These are phyloP conservation scores for Ascochyta rabiei DNA, from an alignment of 2,329 filamentous ascomycete species.

Conservation along the genomic window DNA sequence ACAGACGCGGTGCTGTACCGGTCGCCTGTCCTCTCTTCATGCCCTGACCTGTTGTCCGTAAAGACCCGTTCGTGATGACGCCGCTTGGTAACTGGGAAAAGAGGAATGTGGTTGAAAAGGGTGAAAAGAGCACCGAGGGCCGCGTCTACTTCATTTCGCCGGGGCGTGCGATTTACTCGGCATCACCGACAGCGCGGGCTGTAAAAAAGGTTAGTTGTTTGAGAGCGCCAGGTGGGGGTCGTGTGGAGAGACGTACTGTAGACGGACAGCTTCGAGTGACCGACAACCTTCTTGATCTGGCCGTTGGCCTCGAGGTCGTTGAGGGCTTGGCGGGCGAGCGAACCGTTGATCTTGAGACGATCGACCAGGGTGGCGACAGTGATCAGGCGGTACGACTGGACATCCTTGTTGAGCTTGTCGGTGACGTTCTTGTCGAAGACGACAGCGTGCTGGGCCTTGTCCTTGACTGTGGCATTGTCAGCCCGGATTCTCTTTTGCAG, in stretches of 20 bases:
- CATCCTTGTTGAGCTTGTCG: constrained; percentile 99
- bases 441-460: constrained; percentile 99
- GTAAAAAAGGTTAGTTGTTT: constrained; percentile 21
- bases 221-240: too few species aligned
- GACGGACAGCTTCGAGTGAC: constrained; percentile 97
- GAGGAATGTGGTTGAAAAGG: constrained; percentile 43
- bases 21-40: constrained; percentile 40
- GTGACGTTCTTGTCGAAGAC: constrained; percentile 97
- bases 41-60: constrained; percentile 28
- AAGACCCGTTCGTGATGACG: constrained; percentile 44
- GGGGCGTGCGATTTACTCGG: constrained; percentile 41
- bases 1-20: constrained; percentile 32
- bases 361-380: constrained; percentile 98
- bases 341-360: constrained; percentile 99
- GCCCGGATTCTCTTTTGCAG: constrained; percentile 22
- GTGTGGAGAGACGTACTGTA: constrained; percentile 72
- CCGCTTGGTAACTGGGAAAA: constrained; percentile 43
- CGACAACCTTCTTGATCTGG: constrained; percentile 96
- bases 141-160: constrained; percentile 32
- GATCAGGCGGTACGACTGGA: constrained; percentile 99
- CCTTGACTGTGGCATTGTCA: constrained; percentile 78
- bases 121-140: constrained; percentile 36
- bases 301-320: constrained; percentile 97
- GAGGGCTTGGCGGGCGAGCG: constrained; percentile 87
- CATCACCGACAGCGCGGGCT: constrained; percentile 48